Conservation (phyloP, 2,329 filamentous ascomycete species). For the Stagonosporopsis rhizophila region DNA sequence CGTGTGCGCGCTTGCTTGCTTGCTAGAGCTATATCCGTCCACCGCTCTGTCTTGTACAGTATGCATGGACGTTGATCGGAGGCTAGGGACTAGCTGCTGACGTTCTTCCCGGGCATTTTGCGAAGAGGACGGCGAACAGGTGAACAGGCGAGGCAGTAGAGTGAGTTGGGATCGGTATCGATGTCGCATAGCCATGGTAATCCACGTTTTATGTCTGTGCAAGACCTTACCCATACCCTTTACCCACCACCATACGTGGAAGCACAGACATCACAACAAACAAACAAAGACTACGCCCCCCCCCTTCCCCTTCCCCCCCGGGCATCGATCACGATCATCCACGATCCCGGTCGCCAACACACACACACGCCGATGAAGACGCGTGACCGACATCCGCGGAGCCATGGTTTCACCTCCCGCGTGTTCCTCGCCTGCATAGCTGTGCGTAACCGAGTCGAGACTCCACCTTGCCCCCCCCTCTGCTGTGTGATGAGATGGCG, state of each 20-base stretch:
- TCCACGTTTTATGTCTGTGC: neutral
- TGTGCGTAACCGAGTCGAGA: neutral
- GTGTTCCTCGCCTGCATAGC: neutral
- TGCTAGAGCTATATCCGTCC: neutral
- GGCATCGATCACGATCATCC: neutral
- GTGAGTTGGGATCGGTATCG: too few relatives aligned
- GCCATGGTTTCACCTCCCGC: neutral
- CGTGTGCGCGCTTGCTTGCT: neutral
- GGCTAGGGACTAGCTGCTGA: neutral
- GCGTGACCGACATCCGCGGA: too few relatives aligned
- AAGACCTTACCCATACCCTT: neutral
- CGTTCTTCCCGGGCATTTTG: neutral
- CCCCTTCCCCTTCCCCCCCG: too few relatives aligned
- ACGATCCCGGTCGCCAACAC: neutral
- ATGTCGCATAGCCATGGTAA: too few relatives aligned
- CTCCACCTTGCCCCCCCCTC: neutral
- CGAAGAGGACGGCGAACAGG: too few relatives aligned
- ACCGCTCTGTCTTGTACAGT: neutral
- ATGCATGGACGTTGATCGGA: neutral
- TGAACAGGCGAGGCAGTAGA: too few relatives aligned
- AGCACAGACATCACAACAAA: neutral
- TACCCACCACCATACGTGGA: neutral
- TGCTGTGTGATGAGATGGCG: neutral
- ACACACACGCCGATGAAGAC: neutral
- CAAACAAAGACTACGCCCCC: neutral